These are phyloP conservation scores for Fusarium pininemorale DNA, from an alignment of 2,329 filamentous ascomycete genomes.

Conservation along the genomic window DNA sequence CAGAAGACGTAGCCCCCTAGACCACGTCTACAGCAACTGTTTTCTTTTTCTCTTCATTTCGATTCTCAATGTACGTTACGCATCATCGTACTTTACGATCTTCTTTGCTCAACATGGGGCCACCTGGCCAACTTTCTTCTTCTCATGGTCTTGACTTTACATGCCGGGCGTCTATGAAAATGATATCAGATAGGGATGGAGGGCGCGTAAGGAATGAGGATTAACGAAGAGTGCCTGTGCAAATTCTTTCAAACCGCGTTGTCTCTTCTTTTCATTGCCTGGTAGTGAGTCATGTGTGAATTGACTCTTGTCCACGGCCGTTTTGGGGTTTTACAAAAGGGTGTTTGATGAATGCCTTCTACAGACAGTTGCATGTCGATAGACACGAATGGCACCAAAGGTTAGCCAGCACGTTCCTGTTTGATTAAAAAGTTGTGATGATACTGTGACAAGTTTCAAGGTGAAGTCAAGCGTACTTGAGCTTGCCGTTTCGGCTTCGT, in stretches of 20 bases:
- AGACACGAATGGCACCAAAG: slow-evolving; percentile 33
- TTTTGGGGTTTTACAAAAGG: slow-evolving; percentile 35
- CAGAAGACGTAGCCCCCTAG: slow-evolving; percentile 16
- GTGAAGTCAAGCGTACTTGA: neutral
- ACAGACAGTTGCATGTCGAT: slow-evolving; percentile 30
- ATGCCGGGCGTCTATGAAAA: slow-evolving; percentile 41
- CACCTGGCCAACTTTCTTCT: slow-evolving; percentile 34
- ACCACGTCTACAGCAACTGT: slow-evolving; percentile 28
- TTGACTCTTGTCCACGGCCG: slow-evolving; percentile 9
- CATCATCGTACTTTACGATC: slow-evolving; percentile 46
- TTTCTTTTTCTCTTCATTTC: slow-evolving; percentile 41
- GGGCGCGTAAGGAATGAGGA: slow-evolving; percentile 35
- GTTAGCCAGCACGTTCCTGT: neutral
- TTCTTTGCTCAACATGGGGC: slow-evolving; percentile 42
- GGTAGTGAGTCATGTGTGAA: neutral
- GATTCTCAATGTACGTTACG: slow-evolving; percentile 51
- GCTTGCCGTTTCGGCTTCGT: neutral
- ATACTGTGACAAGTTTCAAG: neutral
- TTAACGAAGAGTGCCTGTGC: slow-evolving; percentile 17
- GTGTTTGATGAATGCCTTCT: slow-evolving; percentile 30
- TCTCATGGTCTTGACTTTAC: slow-evolving; percentile 33
- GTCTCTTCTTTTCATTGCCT: slow-evolving; percentile 39
- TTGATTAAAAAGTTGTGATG: neutral
- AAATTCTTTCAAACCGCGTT: slow-evolving; percentile 28
- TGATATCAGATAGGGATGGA: slow-evolving; percentile 34